A percentile compares a stretch with the other conserved stretches of the same genome.
Evolutionary conservation across 2,329 filamentous ascomycete genomes (phyloP).

Genomic region (Karstenula rhodostoma): DNA sequence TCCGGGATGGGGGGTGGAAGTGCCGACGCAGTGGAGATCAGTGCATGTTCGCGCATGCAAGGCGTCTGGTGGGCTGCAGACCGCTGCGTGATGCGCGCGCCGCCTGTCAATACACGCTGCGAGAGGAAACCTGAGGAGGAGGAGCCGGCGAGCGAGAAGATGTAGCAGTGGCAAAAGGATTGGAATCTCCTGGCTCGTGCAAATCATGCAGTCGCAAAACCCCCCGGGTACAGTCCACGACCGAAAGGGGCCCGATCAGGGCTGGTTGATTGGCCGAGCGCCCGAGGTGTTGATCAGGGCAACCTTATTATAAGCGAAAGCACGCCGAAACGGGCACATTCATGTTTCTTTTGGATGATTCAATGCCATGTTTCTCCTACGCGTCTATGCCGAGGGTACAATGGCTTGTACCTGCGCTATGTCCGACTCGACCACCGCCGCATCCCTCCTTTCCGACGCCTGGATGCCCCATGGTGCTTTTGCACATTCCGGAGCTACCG

Average conservation of each 20-base stretch:
- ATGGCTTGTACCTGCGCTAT: background rate
- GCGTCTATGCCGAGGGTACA: background rate
- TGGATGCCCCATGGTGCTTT: background rate
- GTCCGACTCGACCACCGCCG: background rate
- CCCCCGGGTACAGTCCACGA: background rate
- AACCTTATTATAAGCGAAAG: slow-evolving; percentile 5
- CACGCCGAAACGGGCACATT: background rate
- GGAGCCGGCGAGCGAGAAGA: background rate
- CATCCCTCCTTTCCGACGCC: background rate
- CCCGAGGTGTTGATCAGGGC: background rate
- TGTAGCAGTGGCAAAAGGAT: slow-evolving; percentile 7
- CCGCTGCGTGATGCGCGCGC: slow-evolving; percentile 7
- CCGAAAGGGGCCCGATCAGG: slow-evolving; percentile 8
- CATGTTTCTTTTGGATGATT: background rate
- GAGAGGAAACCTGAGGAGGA: slow-evolving; percentile 2
- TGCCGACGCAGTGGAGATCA: slow-evolving; percentile 17
- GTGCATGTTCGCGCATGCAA: slow-evolving; percentile 17
- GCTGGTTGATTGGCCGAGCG: background rate
- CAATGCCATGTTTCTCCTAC: background rate
- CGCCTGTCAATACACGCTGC: background rate
- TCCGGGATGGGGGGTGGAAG: background rate
- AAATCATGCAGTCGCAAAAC: slow-evolving; percentile 11
- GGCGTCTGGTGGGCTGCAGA: slow-evolving; percentile 3
- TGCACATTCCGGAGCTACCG: slow-evolving; percentile 4
- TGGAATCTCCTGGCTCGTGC: slow-evolving; percentile 8